Evolutionary conservation across 2,329 filamentous ascomycete genomes (phyloP).

Genomic region (Phialemoniopsis sp.): DNA sequence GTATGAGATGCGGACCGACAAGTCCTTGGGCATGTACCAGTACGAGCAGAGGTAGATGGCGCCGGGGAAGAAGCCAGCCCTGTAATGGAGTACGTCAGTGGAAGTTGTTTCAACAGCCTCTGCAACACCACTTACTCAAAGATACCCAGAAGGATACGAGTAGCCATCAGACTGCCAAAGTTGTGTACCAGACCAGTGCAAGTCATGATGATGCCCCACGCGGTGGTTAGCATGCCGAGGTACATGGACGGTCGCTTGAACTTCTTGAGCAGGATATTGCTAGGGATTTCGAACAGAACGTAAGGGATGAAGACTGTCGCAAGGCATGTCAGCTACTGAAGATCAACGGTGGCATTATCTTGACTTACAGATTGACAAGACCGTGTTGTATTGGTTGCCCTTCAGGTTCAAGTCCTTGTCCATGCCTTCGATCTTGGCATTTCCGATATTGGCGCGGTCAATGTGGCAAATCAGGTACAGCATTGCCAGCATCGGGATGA

Average conservation of each 20-base stretch:
- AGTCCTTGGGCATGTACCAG: slow-evolving; percentile 23
- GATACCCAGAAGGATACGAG: slow-evolving; percentile 23
- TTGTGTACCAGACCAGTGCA: slow-evolving; percentile 18
- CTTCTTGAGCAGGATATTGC: slow-evolving; percentile 61
- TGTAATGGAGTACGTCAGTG: background rate
- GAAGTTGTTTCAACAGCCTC: no score
- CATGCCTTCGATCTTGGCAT: slow-evolving; percentile 43
- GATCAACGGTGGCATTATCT: slow-evolving; percentile 49
- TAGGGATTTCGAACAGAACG: slow-evolving; percentile 56
- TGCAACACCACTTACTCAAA: slow-evolving; percentile 17
- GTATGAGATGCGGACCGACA: slow-evolving; percentile 7
- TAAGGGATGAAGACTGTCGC: slow-evolving; percentile 34
- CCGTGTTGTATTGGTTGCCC: slow-evolving; percentile 54
- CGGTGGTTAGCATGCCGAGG: slow-evolving; percentile 59
- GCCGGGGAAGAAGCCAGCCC: slow-evolving; percentile 22
- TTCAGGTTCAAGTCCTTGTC: slow-evolving; percentile 38
- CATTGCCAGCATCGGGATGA: slow-evolving; percentile 61
- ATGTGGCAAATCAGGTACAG: slow-evolving; percentile 73
- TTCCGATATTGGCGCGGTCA: slow-evolving; percentile 69
- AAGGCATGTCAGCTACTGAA: slow-evolving; percentile 24
- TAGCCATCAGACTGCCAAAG: slow-evolving; percentile 17
- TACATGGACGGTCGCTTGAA: slow-evolving; percentile 58
- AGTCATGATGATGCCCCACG: slow-evolving; percentile 27
- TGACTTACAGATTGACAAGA: slow-evolving; percentile 22
- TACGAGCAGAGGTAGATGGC: slow-evolving; percentile 19